A percentile compares a stretch with the other conserved stretches of the same genome.
Conservation (phyloP, 257 asterid genomes). For the Solanum neorickii region DNA sequence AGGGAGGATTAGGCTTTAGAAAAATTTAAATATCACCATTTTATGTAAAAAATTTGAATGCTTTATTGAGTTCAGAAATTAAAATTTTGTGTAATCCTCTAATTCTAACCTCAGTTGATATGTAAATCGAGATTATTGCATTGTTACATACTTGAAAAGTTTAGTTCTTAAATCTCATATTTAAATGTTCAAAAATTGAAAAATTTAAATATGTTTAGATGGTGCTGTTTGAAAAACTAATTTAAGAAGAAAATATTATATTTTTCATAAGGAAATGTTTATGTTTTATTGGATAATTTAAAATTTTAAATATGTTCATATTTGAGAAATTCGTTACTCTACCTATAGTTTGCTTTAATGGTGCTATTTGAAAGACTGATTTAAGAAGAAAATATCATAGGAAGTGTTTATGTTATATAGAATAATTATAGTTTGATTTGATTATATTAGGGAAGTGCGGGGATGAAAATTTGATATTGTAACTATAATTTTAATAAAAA, state of each 20-base stretch:
- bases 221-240: too few relatives aligned
- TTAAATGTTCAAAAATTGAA: too few relatives aligned
- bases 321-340: too few relatives aligned
- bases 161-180: not conserved
- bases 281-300: not conserved
- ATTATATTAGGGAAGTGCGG: not conserved
- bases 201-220: too few relatives aligned
- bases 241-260: too few relatives aligned
- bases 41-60: not conserved
- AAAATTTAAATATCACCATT: not conserved
- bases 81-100: too few relatives aligned
- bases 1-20: not conserved
- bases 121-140: fast-evolving
- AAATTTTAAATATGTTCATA: too few relatives aligned
- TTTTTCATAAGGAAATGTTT: not conserved
- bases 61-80: fast-evolving
- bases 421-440: not conserved
- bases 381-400: not conserved
- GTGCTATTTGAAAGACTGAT: too few relatives aligned
- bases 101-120: not conserved
- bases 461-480: too few relatives aligned
- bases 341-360: not conserved
- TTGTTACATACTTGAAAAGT: not conserved
- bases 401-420: not conserved
- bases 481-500: too few relatives aligned